These are phyloP conservation scores for Corylus avellana DNA, from an alignment of 306 rosid species.

Conservation along the genomic window DNA sequence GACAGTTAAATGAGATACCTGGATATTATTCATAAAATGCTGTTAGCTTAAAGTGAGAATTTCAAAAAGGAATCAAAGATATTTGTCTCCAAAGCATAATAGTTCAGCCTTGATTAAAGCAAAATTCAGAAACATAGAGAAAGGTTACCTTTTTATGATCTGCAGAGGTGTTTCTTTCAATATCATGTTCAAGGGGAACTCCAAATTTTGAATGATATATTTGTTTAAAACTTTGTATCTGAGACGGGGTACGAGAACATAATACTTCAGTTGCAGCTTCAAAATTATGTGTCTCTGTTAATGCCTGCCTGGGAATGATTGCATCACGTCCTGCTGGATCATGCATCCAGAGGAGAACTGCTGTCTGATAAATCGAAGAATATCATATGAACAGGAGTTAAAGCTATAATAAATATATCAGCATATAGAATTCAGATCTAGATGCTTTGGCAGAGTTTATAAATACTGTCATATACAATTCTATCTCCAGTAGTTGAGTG, in stretches of 20 bases:
- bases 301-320: slow-evolving; percentile 41
- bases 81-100: not conserved
- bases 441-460: not conserved
- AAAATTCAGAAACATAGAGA: slow-evolving; percentile 12
- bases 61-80: not conserved
- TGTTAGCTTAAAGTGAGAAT: not conserved
- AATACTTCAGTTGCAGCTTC: slow-evolving; percentile 75
- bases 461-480: not conserved
- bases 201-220: slow-evolving; percentile 53
- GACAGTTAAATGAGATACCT: not conserved
- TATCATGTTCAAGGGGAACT: slow-evolving; percentile 52
- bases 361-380: slow-evolving; percentile 43
- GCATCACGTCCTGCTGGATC: slow-evolving; percentile 86
- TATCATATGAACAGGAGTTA: not conserved
- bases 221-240: slow-evolving; percentile 71
- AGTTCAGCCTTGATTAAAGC: not conserved
- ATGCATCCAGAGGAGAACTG: slow-evolving; percentile 74
- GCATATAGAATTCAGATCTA: not conserved
- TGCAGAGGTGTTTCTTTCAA: slow-evolving; percentile 54
- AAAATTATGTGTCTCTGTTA: slow-evolving; percentile 26
- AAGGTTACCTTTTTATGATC: slow-evolving; percentile 60
- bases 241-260: slow-evolving; percentile 76
- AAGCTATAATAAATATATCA: not conserved
- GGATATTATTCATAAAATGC: not conserved
- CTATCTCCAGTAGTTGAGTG: not conserved